phyloP scores from a whole-genome alignment of 1,139 yeast genomes.

The Kodamaea anthophila region DNA sequence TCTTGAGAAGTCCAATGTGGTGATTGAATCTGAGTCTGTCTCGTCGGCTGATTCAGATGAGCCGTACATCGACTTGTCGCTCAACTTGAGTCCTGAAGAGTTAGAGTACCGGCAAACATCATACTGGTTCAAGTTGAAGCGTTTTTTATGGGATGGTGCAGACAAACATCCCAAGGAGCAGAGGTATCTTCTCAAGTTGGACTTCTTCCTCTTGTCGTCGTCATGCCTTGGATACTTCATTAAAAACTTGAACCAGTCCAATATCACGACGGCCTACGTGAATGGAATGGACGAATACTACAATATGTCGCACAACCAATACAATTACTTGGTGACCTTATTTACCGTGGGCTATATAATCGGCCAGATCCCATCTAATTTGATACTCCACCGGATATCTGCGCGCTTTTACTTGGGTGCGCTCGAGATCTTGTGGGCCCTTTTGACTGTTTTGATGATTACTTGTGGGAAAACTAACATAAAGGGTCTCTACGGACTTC shows the following conservation, averaged over 20 bases:
- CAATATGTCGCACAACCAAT: slow-evolving; percentile 46
- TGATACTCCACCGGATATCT: slow-evolving; percentile 46
- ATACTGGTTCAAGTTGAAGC: slow-evolving; percentile 21
- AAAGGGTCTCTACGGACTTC: slow-evolving; percentile 45
- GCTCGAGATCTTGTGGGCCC: slow-evolving; percentile 53
- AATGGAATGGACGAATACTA: slow-evolving; percentile 58
- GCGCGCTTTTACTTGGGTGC: slow-evolving; percentile 50
- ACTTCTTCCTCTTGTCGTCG: slow-evolving; percentile 16
- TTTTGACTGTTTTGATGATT: slow-evolving; percentile 47
- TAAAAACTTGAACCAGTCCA: slow-evolving; percentile 38
- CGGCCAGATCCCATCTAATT: slow-evolving; percentile 55
- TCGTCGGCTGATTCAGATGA: slow-evolving; percentile 3
- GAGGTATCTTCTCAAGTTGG: slow-evolving; percentile 16
- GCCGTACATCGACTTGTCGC: slow-evolving; percentile 26
- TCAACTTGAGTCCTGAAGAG: slow-evolving; percentile 27
- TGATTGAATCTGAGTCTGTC: slow-evolving; percentile 2
- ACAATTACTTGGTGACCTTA: slow-evolving; percentile 44
- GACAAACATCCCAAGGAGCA: slow-evolving; percentile 36
- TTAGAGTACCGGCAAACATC: slow-evolving; percentile 18
- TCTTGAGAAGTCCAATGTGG: slow-evolving; percentile 6
- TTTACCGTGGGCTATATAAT: slow-evolving; percentile 57
- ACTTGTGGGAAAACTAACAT: slow-evolving; percentile 31
- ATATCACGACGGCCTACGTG: slow-evolving; percentile 50
- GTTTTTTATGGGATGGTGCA: slow-evolving; percentile 43
- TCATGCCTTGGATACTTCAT: slow-evolving; percentile 21